These are phyloP conservation scores for Lumnitzera racemosa DNA, from an alignment of 345 rosid genomes.

Conservation along the genomic window DNA sequence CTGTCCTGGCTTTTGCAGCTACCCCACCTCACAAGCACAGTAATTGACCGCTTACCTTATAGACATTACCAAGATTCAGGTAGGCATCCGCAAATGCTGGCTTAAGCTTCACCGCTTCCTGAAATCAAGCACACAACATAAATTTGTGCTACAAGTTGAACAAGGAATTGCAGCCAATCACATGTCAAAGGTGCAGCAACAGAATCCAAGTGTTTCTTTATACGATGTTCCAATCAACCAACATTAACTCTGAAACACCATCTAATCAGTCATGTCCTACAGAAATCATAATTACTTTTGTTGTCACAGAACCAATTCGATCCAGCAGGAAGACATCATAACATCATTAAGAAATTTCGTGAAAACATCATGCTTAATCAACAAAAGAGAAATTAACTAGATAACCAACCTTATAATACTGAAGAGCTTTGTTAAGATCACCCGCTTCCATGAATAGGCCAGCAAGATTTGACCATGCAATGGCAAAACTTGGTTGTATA, in stretches of 20 bases:
- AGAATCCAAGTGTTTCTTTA: background rate
- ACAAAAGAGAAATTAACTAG: constrained; percentile 1
- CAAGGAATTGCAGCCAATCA: background rate
- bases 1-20: constrained; percentile 24
- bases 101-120: constrained; percentile 95
- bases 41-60: constrained; percentile 64
- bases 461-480: constrained; percentile 99
- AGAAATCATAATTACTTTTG: no score
- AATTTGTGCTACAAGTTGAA: no score
- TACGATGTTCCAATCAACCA: no score
- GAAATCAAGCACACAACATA: constrained; percentile 9
- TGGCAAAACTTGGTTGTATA: constrained; percentile 95
- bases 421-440: constrained; percentile 85
- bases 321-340: no score
- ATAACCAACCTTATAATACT: constrained; percentile 72
- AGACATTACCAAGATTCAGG: constrained; percentile 91
- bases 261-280: no score
- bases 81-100: constrained; percentile 94
- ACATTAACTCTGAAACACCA: no score
- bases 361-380: background rate
- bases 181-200: background rate
- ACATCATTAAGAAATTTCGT: no score
- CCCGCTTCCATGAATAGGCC: constrained; percentile 99
- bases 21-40: constrained; percentile 19
- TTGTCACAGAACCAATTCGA: no score